Evolutionary conservation across 2,329 filamentous ascomycete genomes (phyloP).

Genomic region (Penicillium nordicum): DNA sequence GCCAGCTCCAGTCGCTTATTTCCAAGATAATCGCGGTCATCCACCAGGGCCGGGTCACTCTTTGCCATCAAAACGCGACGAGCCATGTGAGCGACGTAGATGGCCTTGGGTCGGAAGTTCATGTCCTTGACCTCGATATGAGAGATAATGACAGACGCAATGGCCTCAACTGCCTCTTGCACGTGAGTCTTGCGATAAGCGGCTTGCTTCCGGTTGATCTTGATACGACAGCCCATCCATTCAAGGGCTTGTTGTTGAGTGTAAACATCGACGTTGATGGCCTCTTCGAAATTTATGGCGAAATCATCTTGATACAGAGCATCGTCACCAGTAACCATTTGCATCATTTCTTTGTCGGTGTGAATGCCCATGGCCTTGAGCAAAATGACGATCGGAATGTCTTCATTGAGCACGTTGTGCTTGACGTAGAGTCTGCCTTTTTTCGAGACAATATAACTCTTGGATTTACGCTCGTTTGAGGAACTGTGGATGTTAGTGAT

Average conservation of each 20-base stretch:
- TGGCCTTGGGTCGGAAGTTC: constrained; percentile 93
- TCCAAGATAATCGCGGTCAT: constrained; percentile 95
- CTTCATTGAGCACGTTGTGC: constrained; percentile 89
- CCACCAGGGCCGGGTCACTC: constrained; percentile 82
- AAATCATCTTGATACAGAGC: constrained; percentile 92
- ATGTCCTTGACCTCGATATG: constrained; percentile 88
- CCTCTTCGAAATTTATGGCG: constrained; percentile 90
- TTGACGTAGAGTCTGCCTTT: constrained; percentile 86
- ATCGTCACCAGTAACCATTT: constrained; percentile 84
- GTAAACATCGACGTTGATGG: constrained; percentile 75
- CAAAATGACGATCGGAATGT: constrained; percentile 90
- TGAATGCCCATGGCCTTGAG: constrained; percentile 91
- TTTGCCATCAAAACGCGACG: constrained; percentile 93
- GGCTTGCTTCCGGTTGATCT: constrained; percentile 70
- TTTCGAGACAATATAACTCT: constrained; percentile 92
- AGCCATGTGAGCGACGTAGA: constrained; percentile 96
- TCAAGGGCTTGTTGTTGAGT: constrained; percentile 96
- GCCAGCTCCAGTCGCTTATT: constrained; percentile 96
- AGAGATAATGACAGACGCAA: constrained; percentile 89
- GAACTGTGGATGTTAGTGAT: constrained; percentile 59
- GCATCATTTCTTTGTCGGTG: constrained; percentile 90
- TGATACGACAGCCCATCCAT: constrained; percentile 81
- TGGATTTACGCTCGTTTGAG: constrained; percentile 95
- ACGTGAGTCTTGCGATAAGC: constrained; percentile 71
- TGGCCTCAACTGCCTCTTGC: constrained; percentile 86